Base-by-base conservation (phyloP, 2,329 filamentous ascomycete species). In the Anisogramma anomala region DNA sequence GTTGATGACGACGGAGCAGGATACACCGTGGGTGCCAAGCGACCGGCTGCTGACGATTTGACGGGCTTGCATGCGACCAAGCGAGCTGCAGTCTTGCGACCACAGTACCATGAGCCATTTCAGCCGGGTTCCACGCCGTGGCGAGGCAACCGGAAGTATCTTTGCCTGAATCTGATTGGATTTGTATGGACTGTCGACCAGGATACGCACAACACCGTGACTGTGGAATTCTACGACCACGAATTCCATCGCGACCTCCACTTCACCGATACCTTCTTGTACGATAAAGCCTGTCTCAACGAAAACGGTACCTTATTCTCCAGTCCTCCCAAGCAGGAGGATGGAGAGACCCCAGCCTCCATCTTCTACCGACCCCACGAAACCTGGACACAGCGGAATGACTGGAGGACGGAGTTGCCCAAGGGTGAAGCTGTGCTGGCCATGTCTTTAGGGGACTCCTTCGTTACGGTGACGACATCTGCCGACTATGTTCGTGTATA, bases 351-450 rank as follows among this genome's bases (percentile, higher is more conserved):
- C 8, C 79, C 84, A 2, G 84, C 89, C 3, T 81, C 79, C 23
- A 77, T 98, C n/a, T 95, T 94, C 62, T 98, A 96, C 61, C 77
- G 91, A 6, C 91, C 93, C 0, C 91, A 98, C 56, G 89, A 98
- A 64, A 93, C 85, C 1, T 98, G 91, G 91, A 95, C 88, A 2
- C 74, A 84, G 36, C 74, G 91, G 38, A 76, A 78, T 15, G 91
- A 98, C 61, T 96, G 89, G 87, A 79, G 85, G 36, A 94, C 83
- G 0, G 71, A 82, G 49, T 63, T 98, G n/a, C 91, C 91, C 0
- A 72, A 74, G 23, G 86, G 86, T n/a, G 91, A 98, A 61, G 73
- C 80, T 9, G 77, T 95, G 2, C 79, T 79, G 50, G 84, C 89
- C 45, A 86, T 98, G 66, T 89, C 91, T 0, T 71, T 98, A 11